Base-by-base conservation (phyloP, 2,329 filamentous ascomycete genomes). In the Capronia americana region DNA sequence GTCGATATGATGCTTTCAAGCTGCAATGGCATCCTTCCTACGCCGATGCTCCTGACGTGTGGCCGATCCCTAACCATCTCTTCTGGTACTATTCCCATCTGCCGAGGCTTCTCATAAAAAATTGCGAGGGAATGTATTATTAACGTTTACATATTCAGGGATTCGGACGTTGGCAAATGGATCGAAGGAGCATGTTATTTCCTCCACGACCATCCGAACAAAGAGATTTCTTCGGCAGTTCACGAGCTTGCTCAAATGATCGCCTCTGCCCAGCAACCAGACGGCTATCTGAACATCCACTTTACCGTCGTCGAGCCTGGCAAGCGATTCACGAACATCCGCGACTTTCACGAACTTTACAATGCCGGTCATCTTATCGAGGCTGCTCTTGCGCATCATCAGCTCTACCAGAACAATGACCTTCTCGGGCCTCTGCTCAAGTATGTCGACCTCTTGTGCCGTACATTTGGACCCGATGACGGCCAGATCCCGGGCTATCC, bases 201-300 rank as follows among this genome's bases (percentile, higher is more conserved):
- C 69, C 75, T 86, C 8, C 72, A 71, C 30, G 75, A 79, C 41
- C 68, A 80, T 14, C 75, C 81, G 20, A 79, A 85, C 64, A 73
- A 75, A 0, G 79, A 83, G 51, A 76, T 87, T 60, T 81, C 85
- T 61, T 74, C 74, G 1, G 85, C 86, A 0, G 79, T 88, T 0
- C 74, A 82, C 32, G 84, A 88, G 63, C 74, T 88, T n/a, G 85
- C 87, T 0, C 77, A 80, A 0, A 88, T 86, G 82, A 87, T 89
- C 11, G 73, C 81, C 7, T 75, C 72, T 1, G 87, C 87, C 0
- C 87, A 89, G 75, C 82, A 85, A 61, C 74, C 78, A 1, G 87
- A 89, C 72, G 87, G 87, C 0, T 90, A 89, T 71, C 73, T 90
- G 24, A 89, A 89, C 71, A 83, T 88, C 6, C 86, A 89, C 71